Evolutionary conservation across 2,329 filamentous ascomycete species (phyloP).

Genomic region (Thielaviopsis euricoi): DNA sequence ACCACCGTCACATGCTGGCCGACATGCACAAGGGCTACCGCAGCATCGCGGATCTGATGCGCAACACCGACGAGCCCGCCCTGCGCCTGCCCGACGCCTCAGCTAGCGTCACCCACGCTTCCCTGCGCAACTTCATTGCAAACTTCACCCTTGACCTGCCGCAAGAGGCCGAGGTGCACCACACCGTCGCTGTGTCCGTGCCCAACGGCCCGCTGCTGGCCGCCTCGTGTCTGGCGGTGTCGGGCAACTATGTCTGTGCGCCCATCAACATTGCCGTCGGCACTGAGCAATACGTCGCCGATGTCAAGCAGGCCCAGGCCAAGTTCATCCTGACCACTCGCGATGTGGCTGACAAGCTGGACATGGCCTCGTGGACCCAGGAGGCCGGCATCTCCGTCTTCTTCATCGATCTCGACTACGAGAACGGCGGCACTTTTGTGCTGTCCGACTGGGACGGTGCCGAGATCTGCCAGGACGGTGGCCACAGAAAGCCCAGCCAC

Average conservation of each 20-base stretch:
- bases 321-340: slow-evolving; percentile 28
- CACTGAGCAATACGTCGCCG: slow-evolving; percentile 31
- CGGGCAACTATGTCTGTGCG: slow-evolving; percentile 33
- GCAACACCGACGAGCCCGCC: slow-evolving; percentile 16
- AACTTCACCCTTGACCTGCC: slow-evolving; percentile 19
- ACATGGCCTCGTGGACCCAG: slow-evolving; percentile 19
- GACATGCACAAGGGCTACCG: slow-evolving; percentile 19
- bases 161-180: slow-evolving; percentile 17
- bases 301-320: slow-evolving; percentile 30
- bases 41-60: slow-evolving; percentile 24
- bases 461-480: slow-evolving; percentile 8
- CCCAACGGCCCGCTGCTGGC: slow-evolving; percentile 38
- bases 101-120: slow-evolving; percentile 19
- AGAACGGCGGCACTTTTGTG: slow-evolving; percentile 18
- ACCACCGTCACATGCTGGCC: slow-evolving; percentile 13
- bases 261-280: slow-evolving; percentile 34
- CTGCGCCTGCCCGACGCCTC: slow-evolving; percentile 16
- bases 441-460: slow-evolving; percentile 14
- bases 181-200: slow-evolving; percentile 32
- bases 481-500: slow-evolving; percentile 20
- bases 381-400: slow-evolving; percentile 23
- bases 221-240: slow-evolving; percentile 30
- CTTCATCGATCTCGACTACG: slow-evolving; percentile 21
- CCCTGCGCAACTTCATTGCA: slow-evolving; percentile 19
- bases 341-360: slow-evolving; percentile 24